Base-by-base conservation (phyloP, 2,329 filamentous ascomycete species). In the Xenosphaeropsis pyriputrescens region DNA sequence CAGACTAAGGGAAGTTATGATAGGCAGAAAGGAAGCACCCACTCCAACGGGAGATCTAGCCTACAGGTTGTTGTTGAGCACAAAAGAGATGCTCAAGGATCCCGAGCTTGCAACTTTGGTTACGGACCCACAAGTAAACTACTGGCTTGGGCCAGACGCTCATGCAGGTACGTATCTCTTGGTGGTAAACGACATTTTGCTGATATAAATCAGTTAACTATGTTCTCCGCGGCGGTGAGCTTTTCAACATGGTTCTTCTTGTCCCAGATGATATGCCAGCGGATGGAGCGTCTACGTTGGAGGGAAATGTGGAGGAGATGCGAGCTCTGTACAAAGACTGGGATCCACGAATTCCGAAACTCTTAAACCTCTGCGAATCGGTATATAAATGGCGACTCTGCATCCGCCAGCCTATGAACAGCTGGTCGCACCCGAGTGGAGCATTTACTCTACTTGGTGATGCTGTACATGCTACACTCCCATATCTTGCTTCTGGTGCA, bases 401-500 rank as follows among this genome's bases (percentile, higher is more conserved):
- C 50, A 74, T 72, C 40, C 61, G 72, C 1, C 63, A 64, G 1
- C 64, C 65, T 5, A 60, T 75, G 29, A 62, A 64, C n/a, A 57
- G 59, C 1, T 79, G 75, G 75, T 69, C 62, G 0, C 66, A 78
- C 43, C 54, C 64, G 0, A 67, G 62, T 0, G 72, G 65, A 0
- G 57, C 67, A 0, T 75, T 75, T 46, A 68, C 70, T 0, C 63
- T 79, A 48, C 58, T 79, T 0, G 75, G 76, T 0, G 75, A 80
- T 46, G 70, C 74, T 1, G 72, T 73, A 2, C 74, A 80, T 43
- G 73, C 75, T 1, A 79, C 72, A 0, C 58, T 80, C 0, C 76
- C 75, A 0, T 80, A 80, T 48, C 58, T 76, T 0, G 70, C 71
- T 2, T 63, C 57, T 6, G 65, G 55, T 2, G 72, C 71, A 0